These are phyloP conservation scores for Pneumocystis wakefieldiae DNA, from an alignment of 1,139 yeast genomes.

Conservation along the genomic window DNA sequence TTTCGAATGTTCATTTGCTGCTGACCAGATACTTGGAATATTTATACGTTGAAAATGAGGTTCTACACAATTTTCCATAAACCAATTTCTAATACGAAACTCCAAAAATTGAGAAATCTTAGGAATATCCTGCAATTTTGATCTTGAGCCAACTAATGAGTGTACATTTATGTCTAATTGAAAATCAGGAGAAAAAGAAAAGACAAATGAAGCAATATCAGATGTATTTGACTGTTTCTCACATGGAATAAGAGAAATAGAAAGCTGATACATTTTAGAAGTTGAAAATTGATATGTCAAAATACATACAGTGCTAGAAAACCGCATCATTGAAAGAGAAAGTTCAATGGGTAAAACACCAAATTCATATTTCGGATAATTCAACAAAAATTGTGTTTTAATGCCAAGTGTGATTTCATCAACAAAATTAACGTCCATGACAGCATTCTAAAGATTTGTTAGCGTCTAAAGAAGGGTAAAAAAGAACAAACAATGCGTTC, in stretches of 20 bases:
- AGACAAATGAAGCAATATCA: constrained; percentile 55
- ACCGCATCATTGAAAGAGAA: constrained; percentile 75
- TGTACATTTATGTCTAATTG: constrained; percentile 71
- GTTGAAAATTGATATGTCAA: not conserved
- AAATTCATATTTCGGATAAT: constrained; percentile 71
- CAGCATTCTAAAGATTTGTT: constrained; percentile 54
- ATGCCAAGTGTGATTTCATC: constrained; percentile 84
- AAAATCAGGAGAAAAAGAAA: constrained; percentile 84
- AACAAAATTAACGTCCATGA: constrained; percentile 80
- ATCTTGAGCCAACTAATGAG: constrained; percentile 81
- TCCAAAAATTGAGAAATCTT: constrained; percentile 77
- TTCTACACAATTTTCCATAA: constrained; percentile 80
- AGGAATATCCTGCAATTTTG: constrained; percentile 85
- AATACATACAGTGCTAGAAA: constrained; percentile 53
- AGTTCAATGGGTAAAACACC: constrained; percentile 63
- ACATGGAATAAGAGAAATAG: constrained; percentile 55
- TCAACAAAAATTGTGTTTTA: constrained; percentile 65
- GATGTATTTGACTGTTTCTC: constrained; percentile 24
- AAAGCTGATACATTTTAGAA: constrained; percentile 26
- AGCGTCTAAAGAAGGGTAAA: not conserved
- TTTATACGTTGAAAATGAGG: constrained; percentile 78
- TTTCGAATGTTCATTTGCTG: not conserved
- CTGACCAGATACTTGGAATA: constrained; percentile 70
- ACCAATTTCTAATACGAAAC: constrained; percentile 70
- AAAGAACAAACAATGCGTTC: constrained; percentile 24